Evolutionary conservation across 1,284 basidiomycete genomes (phyloP).

Genomic region (Pisolithus thermaeus): DNA sequence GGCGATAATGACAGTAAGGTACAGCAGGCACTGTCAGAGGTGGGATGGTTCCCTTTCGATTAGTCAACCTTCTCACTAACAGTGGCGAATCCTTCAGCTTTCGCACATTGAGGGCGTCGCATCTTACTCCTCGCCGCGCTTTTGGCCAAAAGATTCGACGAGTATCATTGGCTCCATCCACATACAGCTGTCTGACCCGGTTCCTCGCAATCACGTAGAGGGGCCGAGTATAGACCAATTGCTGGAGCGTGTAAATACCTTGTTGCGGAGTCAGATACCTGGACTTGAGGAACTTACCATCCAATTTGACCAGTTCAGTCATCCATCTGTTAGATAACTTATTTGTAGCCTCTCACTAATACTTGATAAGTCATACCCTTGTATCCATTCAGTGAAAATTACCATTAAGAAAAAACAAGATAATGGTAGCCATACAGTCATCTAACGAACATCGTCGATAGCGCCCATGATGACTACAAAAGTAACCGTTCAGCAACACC

Average conservation of each 20-base stretch:
- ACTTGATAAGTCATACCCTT: neutral
- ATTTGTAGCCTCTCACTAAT: neutral
- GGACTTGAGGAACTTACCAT: conserved; percentile 85
- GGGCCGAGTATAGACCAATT: conserved; percentile 60
- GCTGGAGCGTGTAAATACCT: conserved; percentile 65
- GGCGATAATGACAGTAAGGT: conserved; percentile 66
- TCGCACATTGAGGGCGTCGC: conserved; percentile 68
- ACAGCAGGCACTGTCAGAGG: conserved; percentile 70
- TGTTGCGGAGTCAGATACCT: conserved; percentile 65
- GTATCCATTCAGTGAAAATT: neutral
- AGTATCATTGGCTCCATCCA: conserved; percentile 88
- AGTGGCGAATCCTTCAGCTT: conserved; percentile 34
- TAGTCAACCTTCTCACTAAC: neutral
- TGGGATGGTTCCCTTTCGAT: conserved; percentile 26
- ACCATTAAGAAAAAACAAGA: neutral
- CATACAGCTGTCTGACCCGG: conserved; percentile 68
- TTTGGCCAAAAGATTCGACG: conserved; percentile 94
- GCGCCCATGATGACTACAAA: neutral
- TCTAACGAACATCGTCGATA: neutral
- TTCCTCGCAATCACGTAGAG: conserved; percentile 42
- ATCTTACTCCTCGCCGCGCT: conserved; percentile 77
- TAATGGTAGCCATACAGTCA: neutral
- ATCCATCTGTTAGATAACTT: neutral
- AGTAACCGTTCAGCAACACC: conserved; percentile 35
- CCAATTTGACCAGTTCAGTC: conserved; percentile 58